Base-by-base conservation (phyloP, 257 asterid species). In the Handroanthus guayacan region DNA sequence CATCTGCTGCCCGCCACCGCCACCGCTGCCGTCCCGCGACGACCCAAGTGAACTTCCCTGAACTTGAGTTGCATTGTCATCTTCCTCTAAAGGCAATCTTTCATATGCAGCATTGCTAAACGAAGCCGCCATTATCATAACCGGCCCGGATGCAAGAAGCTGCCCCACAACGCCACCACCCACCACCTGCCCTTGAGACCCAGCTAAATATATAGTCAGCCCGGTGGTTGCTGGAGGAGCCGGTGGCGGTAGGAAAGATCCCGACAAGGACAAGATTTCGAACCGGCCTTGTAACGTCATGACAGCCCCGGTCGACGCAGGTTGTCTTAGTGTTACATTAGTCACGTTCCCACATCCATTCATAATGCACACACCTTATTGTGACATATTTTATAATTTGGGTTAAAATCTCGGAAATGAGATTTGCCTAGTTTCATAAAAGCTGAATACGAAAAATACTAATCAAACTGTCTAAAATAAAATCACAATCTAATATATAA, bases 51-150 rank as follows among this genome's bases (percentile, higher is more conserved):
- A 50, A 41, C 54, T 74, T 0, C 84, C 90, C 16, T 76, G 88
- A 25, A 80, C 76, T 6, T 66, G 83, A 1, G 73, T 50, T 16
- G 71, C 81, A 52, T 72, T 81, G 10, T 90, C 96, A 12, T 92
- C 97, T 0, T 91, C 93, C 4, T 93, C 98, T 2, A 93, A 75
- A 1, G 98, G 98, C 72, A 94, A 65, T 55, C 97, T 84, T 11
- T 94, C 98, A 17, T 94, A 94, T 0, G 98, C 98, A 0, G 98
- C 98, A 76, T 94, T 94, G 74, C 97, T 91, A 55, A 94, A 94
- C 0, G 98, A 94, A 0, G 98, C 97, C 0, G 97, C 95, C 98
- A 94, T 94, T 36, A 94, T 78, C 2, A 94, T 87, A 5, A 94
- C 97, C 0, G 98, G 97, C 3, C 98, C 97, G 0, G 96, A 81